These are phyloP conservation scores for Collybia sp. DNA, from an alignment of 768 basidiomycete genomes.

Conservation along the genomic window DNA sequence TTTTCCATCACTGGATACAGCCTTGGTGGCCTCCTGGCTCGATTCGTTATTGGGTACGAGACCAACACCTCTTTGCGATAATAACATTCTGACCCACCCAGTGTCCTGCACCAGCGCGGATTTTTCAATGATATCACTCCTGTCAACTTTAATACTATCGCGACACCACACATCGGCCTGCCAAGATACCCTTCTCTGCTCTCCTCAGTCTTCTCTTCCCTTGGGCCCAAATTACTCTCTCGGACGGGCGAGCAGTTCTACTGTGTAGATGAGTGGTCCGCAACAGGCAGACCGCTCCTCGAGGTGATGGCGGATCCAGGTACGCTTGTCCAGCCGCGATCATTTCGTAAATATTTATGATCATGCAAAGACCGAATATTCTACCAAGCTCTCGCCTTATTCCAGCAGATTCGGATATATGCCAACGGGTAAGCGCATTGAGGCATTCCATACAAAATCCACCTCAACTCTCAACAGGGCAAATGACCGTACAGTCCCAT, in stretches of 20 bases:
- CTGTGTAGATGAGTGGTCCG: slow-evolving; percentile 64
- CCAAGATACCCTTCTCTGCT: slow-evolving; percentile 54
- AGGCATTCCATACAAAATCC: not conserved
- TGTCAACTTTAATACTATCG: slow-evolving; percentile 76
- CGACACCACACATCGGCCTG: slow-evolving; percentile 78
- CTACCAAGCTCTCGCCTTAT: slow-evolving; percentile 63
- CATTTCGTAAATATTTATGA: not conserved
- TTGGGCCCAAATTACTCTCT: slow-evolving; percentile 67
- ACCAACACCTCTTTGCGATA: slow-evolving; percentile 62
- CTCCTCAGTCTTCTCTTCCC: slow-evolving; percentile 41
- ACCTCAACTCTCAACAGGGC: slow-evolving; percentile 32
- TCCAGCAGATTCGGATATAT: slow-evolving; percentile 69
- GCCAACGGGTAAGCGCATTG: slow-evolving; percentile 65
- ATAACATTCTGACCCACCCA: slow-evolving; percentile 26
- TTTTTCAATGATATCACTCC: slow-evolving; percentile 70
- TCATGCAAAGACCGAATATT: slow-evolving; percentile 60
- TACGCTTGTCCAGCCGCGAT: slow-evolving; percentile 18
- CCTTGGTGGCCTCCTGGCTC: slow-evolving; percentile 59
- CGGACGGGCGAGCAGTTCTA: slow-evolving; percentile 78
- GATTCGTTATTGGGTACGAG: slow-evolving; percentile 5
- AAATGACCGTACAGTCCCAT: slow-evolving; percentile 80
- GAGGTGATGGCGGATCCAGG: slow-evolving; percentile 79
- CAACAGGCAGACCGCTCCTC: slow-evolving; percentile 57
- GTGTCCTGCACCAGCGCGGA: slow-evolving; percentile 55
- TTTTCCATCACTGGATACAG: slow-evolving; percentile 75